phyloP scores from a whole-genome alignment of 257 asterid genomes.

The Salvia splendens region DNA sequence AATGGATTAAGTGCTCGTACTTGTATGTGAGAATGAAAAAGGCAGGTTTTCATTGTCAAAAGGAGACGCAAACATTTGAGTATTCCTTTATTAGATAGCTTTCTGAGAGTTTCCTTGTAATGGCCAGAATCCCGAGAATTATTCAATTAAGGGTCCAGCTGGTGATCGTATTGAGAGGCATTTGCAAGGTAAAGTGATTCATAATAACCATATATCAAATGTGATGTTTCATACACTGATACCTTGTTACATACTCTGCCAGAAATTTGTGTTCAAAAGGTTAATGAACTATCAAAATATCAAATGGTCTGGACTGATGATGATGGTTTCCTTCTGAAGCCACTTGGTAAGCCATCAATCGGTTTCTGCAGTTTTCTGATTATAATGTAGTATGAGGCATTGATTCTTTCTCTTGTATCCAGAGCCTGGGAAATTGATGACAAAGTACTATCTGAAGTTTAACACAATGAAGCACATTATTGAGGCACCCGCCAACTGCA shows the following conservation, averaged over 20 bases:
- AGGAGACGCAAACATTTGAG: slow-evolving; percentile 30
- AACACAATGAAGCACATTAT: slow-evolving; percentile 94
- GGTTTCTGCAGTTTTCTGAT: slow-evolving; percentile 20
- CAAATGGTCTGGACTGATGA: slow-evolving; percentile 97
- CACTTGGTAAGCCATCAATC: slow-evolving; percentile 65
- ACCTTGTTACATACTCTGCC: slow-evolving; percentile 34
- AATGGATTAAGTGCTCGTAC: slow-evolving; percentile 96
- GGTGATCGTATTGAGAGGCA: slow-evolving; percentile 67
- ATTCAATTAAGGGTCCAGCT: slow-evolving; percentile 63
- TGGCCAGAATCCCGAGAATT: slow-evolving; percentile 82
- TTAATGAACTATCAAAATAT: slow-evolving; percentile 74
- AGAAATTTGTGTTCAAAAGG: slow-evolving; percentile 88
- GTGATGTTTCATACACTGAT: slow-evolving; percentile 24
- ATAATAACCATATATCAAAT: slow-evolving; percentile 26
- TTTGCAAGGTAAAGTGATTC: slow-evolving; percentile 66
- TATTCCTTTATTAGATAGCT: slow-evolving; percentile 26
- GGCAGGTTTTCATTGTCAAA: slow-evolving; percentile 53
- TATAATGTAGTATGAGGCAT: slow-evolving; percentile 9
- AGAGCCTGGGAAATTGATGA: slow-evolving; percentile 97
- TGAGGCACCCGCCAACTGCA: slow-evolving; percentile 70
- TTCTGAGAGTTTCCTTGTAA: slow-evolving; percentile 43
- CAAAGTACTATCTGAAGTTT: slow-evolving; percentile 95
- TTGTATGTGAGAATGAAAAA: slow-evolving; percentile 91
- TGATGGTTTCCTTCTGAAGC: slow-evolving; percentile 86
- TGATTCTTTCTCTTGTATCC: slow-evolving; percentile 33